Base-by-base conservation (phyloP, 2,329 filamentous ascomycete species). In the Cryoendolithus antarcticus region DNA sequence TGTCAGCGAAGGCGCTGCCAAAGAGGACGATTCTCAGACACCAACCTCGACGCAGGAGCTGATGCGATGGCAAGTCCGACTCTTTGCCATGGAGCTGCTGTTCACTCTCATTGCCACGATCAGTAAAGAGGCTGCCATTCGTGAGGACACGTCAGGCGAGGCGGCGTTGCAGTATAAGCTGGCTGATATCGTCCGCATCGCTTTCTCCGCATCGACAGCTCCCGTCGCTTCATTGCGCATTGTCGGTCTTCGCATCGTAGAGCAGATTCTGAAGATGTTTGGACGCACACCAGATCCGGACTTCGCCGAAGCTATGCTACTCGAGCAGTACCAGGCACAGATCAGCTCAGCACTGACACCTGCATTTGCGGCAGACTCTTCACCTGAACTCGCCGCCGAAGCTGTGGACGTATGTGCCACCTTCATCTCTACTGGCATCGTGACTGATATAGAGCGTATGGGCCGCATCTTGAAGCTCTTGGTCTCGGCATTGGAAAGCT, bases 381-480 rank as follows among this genome's bases (percentile, higher is more conserved):
- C 89, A 1, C 88, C 93, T 1, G 91, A 98, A 59, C 70, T 98
- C 10, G 93, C 91, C 6, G 88, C 91, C 0, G 89, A 95, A 57
- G 91, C 93, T 10, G 85, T 98, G 47, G 93, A 93, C 53, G 91
- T 98, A 5, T 98, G 91, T 54, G 91, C 89, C n/a, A 86, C 84
- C 1, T 98, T 98, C 62, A 93, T 98, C 53, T 83, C 89, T 0
- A 95, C 89, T 0, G 91, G 91, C 9, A 96, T 98, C 40, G 91
- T 98, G 6, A 95, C 86, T 0, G 91, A 96, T 60, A 78, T 96
- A 6, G 93, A 98, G 50, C 78, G 91, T n/a, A 98, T 98, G 91
- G 91, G 91, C 13, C 81, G 91, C 41, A 98, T 98, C 38, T 72
- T 98, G 41, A 96, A 95, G 64, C 82, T 93, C 1, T 71, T 98